phyloP scores from a whole-genome alignment of 2,329 filamentous ascomycete genomes.

The Cladorrhinum sp. region DNA sequence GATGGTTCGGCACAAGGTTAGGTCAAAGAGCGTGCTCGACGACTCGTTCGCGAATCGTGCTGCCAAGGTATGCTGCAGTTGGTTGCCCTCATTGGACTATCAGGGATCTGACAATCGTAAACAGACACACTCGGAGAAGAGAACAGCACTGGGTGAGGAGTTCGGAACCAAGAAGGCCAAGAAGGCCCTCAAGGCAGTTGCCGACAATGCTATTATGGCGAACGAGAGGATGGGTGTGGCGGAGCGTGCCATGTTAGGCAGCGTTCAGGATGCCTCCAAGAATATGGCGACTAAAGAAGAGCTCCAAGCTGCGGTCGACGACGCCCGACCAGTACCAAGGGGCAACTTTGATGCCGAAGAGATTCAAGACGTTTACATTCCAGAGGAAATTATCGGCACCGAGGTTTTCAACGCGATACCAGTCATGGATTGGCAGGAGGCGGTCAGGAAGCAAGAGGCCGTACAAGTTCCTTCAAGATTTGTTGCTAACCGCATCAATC shows the following conservation, averaged over 20 bases:
- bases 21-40: constrained; percentile 53
- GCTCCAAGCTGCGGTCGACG: constrained; percentile 61
- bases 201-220: constrained; percentile 66
- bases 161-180: constrained; percentile 86
- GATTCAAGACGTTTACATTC: constrained; percentile 70
- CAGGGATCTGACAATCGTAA: constrained; percentile 26
- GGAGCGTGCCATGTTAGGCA: constrained; percentile 58
- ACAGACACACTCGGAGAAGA: constrained; percentile 58
- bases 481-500: constrained; percentile 60
- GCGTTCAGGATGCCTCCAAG: constrained; percentile 59
- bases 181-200: constrained; percentile 66
- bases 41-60: constrained; percentile 54
- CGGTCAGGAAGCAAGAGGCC: constrained; percentile 55
- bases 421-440: constrained; percentile 72
- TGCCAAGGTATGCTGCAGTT: constrained; percentile 37
- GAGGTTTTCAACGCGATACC: constrained; percentile 66
- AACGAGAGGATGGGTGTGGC: constrained; percentile 52
- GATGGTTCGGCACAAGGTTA: constrained; percentile 55
- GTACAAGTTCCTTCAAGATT: constrained; percentile 59
- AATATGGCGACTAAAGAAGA: constrained; percentile 66
- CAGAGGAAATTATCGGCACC: constrained; percentile 61
- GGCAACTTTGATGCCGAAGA: constrained; percentile 65
- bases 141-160: constrained; percentile 68
- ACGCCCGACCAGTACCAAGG: constrained; percentile 68
- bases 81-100: not conserved